Conservation (phyloP, 495 filamentous ascomycete genomes). For the Xylaria longipes region DNA sequence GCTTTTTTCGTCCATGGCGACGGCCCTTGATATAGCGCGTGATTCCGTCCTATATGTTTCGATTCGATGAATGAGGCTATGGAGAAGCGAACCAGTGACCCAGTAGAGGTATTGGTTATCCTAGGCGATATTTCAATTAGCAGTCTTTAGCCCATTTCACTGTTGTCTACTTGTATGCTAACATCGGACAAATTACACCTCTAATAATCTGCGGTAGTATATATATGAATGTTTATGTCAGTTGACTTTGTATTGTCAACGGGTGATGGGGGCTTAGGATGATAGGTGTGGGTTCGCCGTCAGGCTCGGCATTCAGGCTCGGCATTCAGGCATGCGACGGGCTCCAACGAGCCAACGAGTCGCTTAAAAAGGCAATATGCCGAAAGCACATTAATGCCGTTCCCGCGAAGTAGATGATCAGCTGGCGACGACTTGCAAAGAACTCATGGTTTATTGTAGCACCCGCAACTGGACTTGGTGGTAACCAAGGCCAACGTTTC, state of each 20-base stretch:
- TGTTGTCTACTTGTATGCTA: neutral
- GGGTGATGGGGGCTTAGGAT: neutral
- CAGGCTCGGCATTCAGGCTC: neutral
- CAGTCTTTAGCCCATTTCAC: neutral
- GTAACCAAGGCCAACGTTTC: neutral
- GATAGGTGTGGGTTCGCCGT: neutral
- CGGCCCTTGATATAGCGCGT: neutral
- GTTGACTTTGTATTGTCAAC: neutral
- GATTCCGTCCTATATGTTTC: neutral
- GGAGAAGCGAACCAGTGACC: neutral
- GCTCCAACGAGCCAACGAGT: neutral
- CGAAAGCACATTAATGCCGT: neutral
- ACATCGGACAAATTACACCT: neutral
- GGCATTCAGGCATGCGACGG: neutral
- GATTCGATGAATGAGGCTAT: neutral
- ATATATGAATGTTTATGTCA: neutral
- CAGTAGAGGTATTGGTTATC: neutral
- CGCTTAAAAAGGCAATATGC: slow-evolving; percentile 2
- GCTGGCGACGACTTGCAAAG: neutral
- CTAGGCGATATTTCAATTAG: neutral
- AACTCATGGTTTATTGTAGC: neutral
- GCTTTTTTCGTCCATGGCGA: neutral
- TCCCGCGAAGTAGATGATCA: neutral
- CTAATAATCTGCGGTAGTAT: neutral
- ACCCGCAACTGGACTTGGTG: neutral